Evolutionary conservation across 768 basidiomycete genomes (phyloP), one percentile per base, ranked within the genome.

Genomic region (Galerina marginata): DNA sequence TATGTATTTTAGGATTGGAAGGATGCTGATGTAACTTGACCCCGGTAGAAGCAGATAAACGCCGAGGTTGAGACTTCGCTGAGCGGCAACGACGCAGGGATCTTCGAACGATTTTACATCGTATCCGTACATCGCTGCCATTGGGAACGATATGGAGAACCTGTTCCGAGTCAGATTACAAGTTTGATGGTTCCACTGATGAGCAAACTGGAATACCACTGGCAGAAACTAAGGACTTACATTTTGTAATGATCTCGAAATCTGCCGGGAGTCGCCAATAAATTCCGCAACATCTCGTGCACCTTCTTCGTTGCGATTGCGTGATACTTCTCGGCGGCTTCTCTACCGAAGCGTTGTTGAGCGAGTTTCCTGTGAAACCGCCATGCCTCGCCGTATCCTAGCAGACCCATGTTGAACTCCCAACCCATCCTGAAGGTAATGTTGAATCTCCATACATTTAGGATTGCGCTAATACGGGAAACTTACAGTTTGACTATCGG

Each of bases 321-420:
- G 0, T 72, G 62, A 45, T 76, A 80, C 14, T 59, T 60, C 11
- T 61, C 7, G 52, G 69, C 67, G 0, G 71, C 70, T 3, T 67
- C 67, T 29, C 64, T 69, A 44, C 69, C 69, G 64, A 79, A 70
- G 12, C 67, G 66, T 38, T 79, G 75, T 56, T 77, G 75, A 61
- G 75, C 75, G 26, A 75, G 68, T 45, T 75, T 74, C 23, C 78
- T 65, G 43, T 79, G 74, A 20, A 65, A 62, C 4, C 80, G 71
- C 80, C 79, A 81, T 43, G 45, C 63, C 1, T 75, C 62, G 2
- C 76, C 76, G 48, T 81, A 79, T 3, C 58, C 71, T 51, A 75
- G 68, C 42, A 75, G 61, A 10, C 69, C 76, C 6, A 76, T 61
- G 55, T 77, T 78, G 14, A 40, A 46, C 36, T 76, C 77, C 73